Evolutionary conservation across 75 land plant genomes (phyloP).

Genomic region (Chamaecyparis obtusa): DNA sequence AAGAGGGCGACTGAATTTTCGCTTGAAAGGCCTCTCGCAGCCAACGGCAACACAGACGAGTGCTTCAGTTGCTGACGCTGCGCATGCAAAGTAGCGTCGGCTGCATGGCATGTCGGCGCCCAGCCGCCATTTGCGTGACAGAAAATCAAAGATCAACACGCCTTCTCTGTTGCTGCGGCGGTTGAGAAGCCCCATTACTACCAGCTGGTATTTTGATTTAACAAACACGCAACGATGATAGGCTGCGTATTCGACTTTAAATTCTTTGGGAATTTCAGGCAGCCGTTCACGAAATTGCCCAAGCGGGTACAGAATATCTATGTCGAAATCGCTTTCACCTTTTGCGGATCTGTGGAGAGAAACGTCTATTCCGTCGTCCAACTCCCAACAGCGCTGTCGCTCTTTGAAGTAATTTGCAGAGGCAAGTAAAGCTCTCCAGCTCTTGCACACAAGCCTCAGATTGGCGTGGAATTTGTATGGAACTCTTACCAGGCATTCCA

Average conservation of each 20-base stretch:
- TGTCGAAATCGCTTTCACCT: background rate
- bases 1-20: too few relatives aligned
- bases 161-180: background rate
- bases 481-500: too few relatives aligned
- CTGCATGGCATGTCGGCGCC: slow-evolving; percentile 18
- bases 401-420: too few relatives aligned
- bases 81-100: slow-evolving; percentile 26
- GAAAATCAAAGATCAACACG: slow-evolving; percentile 8
- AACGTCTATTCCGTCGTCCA: background rate
- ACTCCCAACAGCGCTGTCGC: slow-evolving; percentile 7
- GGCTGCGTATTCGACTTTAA: background rate
- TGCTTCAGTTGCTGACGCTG: too few relatives aligned
- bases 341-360: background rate
- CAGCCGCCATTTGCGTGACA: slow-evolving; percentile 5
- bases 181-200: slow-evolving; percentile 25
- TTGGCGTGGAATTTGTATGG: too few relatives aligned
- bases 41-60: too few relatives aligned
- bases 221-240: slow-evolving; percentile 6
- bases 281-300: background rate
- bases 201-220: slow-evolving; percentile 1
- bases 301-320: background rate
- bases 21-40: too few relatives aligned
- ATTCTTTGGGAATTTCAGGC: background rate
- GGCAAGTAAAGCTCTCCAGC: slow-evolving; percentile 2
- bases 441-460: slow-evolving; percentile 1